Evolutionary conservation across 2,329 filamentous ascomycete genomes (phyloP).

Genomic region (Arthroderma uncinatum): DNA sequence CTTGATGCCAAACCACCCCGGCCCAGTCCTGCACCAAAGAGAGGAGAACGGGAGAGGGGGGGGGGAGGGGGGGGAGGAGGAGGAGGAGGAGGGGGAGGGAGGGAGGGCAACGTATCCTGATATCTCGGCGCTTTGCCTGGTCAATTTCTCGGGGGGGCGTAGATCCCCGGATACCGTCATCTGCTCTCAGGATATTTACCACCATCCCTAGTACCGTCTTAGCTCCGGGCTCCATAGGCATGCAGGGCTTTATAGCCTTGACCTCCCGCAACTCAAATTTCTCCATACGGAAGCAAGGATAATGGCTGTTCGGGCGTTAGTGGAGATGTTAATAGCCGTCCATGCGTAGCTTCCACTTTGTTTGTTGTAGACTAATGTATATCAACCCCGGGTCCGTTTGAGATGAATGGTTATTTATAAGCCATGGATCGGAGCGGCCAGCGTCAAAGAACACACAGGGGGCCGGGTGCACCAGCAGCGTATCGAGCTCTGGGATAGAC

Average conservation of each 20-base stretch:
- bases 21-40: too few relatives aligned
- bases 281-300: not conserved
- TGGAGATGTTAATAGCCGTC: not conserved
- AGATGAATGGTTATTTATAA: constrained; percentile 1
- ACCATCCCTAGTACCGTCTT: not conserved
- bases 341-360: not conserved
- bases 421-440: not conserved
- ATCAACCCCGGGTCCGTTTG: not conserved
- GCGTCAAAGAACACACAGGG: not conserved
- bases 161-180: not conserved
- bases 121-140: not conserved
- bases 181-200: not conserved
- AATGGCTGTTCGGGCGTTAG: not conserved
- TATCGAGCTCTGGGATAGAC: not conserved
- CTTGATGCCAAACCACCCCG: too few relatives aligned
- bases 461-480: not conserved
- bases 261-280: constrained; percentile 1
- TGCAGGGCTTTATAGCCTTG: not conserved
- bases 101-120: not conserved
- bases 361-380: not conserved
- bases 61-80: not conserved
- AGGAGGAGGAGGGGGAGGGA: not conserved
- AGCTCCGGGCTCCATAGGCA: not conserved
- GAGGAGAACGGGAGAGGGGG: not conserved
- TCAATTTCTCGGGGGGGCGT: not conserved